A percentile compares a stretch with the other conserved stretches of the same genome.
Conservation (phyloP, 1,284 basidiomycete species). For the Mycosarcoma mackinlayi region DNA sequence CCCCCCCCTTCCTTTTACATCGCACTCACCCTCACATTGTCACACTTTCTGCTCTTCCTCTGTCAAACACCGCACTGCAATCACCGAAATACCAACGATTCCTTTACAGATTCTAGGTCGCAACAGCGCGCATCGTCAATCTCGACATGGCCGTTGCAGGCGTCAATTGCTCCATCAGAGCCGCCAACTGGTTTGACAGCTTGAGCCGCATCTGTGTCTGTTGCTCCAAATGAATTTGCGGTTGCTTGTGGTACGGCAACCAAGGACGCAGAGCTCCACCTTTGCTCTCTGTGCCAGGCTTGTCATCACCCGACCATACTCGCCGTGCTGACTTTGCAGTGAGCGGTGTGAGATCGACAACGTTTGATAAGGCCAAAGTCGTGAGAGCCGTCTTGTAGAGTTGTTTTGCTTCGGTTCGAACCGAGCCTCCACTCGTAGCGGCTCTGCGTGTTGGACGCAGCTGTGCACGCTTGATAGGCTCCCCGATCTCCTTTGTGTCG, state of each 20-base stretch:
- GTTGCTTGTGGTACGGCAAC: slow-evolving; percentile 43
- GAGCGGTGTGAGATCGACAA: slow-evolving; percentile 52
- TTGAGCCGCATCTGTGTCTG: slow-evolving; percentile 17
- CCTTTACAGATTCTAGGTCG: too few relatives aligned
- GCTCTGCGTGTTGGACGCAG: not conserved
- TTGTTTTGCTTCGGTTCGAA: slow-evolving; percentile 16
- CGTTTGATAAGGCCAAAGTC: slow-evolving; percentile 41
- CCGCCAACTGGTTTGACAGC: slow-evolving; percentile 20
- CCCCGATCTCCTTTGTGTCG: slow-evolving; percentile 34
- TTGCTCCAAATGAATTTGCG: slow-evolving; percentile 25
- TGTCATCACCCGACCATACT: not conserved
- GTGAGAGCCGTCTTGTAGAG: slow-evolving; percentile 21
- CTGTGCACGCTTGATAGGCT: slow-evolving; percentile 23
- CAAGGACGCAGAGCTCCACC: slow-evolving; percentile 17
- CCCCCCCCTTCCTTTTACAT: too few relatives aligned
- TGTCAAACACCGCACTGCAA: too few relatives aligned
- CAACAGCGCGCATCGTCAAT: slow-evolving; percentile 2
- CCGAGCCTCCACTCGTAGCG: not conserved
- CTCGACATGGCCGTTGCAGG: not conserved
- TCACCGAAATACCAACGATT: too few relatives aligned
- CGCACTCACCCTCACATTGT: slow-evolving; percentile 3
- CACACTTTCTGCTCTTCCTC: too few relatives aligned
- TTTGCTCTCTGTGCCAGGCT: not conserved
- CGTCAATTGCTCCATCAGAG: slow-evolving; percentile 15
- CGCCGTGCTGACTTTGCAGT: not conserved